These are phyloP conservation scores for Fusarium keratoplasticum DNA, from an alignment of 2,329 filamentous ascomycete genomes.

Conservation along the genomic window DNA sequence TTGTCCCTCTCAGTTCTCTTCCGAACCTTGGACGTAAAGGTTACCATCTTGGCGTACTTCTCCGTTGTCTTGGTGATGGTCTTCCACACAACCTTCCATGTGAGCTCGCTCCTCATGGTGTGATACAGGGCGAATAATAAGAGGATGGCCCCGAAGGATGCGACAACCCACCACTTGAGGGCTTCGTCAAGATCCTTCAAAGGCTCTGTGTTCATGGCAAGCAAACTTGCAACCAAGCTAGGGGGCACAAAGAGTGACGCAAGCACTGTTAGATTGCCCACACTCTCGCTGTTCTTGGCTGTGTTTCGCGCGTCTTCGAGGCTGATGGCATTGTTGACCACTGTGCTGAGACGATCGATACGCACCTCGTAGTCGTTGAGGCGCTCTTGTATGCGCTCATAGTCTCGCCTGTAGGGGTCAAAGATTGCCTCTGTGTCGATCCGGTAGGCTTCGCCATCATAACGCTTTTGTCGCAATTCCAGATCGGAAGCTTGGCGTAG, in stretches of 20 bases:
- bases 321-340: constrained; percentile 2
- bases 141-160: neutral
- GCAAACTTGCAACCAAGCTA: neutral
- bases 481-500: neutral
- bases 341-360: neutral
- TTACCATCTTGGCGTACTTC: neutral
- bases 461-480: neutral
- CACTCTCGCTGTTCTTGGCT: neutral
- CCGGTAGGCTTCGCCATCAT: neutral
- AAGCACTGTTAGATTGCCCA: neutral
- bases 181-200: neutral
- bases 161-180: neutral
- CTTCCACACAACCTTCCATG: neutral
- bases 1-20: neutral
- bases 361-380: neutral
- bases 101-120: neutral
- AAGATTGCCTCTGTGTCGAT: neutral
- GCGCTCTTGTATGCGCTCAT: neutral
- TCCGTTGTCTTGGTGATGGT: neutral
- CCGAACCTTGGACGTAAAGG: neutral
- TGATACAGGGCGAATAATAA: constrained; percentile 13
- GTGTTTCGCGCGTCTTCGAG: constrained; percentile 3
- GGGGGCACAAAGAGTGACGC: constrained; percentile 1
- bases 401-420: neutral
- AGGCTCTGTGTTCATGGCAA: neutral